Percentiles rank a stretch among this genome's conserved stretches.
phyloP scores from a whole-genome alignment of 805 yeast species.

The Pichia pseudocactophila region DNA sequence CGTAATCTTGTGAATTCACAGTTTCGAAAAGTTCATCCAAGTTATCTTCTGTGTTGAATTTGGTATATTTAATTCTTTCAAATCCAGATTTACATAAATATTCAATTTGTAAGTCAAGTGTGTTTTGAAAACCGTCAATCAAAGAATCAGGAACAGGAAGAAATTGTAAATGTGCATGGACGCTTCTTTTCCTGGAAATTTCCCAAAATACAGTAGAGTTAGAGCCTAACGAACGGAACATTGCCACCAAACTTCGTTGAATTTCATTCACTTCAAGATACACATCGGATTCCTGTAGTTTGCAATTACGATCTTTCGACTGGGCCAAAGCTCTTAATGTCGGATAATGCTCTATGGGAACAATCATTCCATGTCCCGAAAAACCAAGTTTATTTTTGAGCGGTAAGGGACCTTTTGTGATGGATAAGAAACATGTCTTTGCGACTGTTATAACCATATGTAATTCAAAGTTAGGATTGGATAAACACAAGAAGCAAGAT shows the following conservation, averaged over 20 bases:
- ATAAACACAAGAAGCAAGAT: slow-evolving; percentile 73
- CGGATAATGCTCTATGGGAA: slow-evolving; percentile 71
- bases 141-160: slow-evolving; percentile 47
- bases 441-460: slow-evolving; percentile 80
- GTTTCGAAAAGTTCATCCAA: slow-evolving; percentile 17
- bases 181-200: slow-evolving; percentile 50
- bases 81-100: slow-evolving; percentile 43
- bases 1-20: slow-evolving; percentile 18
- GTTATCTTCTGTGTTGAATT: slow-evolving; percentile 19
- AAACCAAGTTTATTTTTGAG: slow-evolving; percentile 39
- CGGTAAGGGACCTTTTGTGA: slow-evolving; percentile 81
- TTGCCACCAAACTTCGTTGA: slow-evolving; percentile 38
- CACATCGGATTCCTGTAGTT: slow-evolving; percentile 27
- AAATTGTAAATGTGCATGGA: slow-evolving; percentile 74
- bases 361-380: slow-evolving; percentile 74
- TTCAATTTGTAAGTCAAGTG: slow-evolving; percentile 35
- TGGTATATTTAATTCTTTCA: slow-evolving; percentile 32
- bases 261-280: slow-evolving; percentile 39
- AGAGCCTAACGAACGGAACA: slow-evolving; percentile 34
- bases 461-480: slow-evolving; percentile 67
- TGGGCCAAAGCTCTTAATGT: slow-evolving; percentile 23
- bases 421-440: slow-evolving; percentile 53
- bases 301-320: slow-evolving; percentile 15
- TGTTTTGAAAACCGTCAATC: slow-evolving; percentile 33
- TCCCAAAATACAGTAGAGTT: slow-evolving; percentile 59